Conservation (phyloP, 768 basidiomycete genomes). For the Kwoniella botswanensis region DNA sequence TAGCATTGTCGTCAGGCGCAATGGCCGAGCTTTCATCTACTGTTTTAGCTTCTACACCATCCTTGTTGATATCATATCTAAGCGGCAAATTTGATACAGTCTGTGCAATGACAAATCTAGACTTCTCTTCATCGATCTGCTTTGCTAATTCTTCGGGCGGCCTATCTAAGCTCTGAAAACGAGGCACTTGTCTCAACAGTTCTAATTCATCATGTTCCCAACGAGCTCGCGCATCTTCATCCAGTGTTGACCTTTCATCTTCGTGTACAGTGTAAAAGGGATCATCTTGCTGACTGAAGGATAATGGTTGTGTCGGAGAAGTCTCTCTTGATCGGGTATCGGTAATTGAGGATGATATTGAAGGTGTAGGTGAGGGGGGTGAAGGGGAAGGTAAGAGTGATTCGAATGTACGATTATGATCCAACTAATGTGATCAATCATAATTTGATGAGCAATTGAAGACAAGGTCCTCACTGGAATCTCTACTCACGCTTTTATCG, state of each 20-base stretch:
- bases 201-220: conserved; percentile 4
- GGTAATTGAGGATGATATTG: conserved; percentile 1
- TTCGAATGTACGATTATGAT: conserved; percentile 2
- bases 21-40: neutral
- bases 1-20: too few relatives aligned
- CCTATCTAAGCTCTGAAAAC: too few relatives aligned
- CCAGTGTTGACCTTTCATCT: neutral
- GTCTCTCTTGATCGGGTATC: conserved; percentile 9
- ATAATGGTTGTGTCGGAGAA: conserved; percentile 23
- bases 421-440: neutral
- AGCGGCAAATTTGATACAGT: too few relatives aligned
- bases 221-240: neutral
- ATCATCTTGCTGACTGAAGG: conserved; percentile 22
- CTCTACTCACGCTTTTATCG: conserved; percentile 4
- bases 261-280: conserved; percentile 6
- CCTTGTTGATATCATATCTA: too few relatives aligned
- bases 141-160: too few relatives aligned
- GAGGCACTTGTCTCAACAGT: neutral
- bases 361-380: conserved; percentile 3
- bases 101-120: too few relatives aligned
- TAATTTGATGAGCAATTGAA: neutral
- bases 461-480: too few relatives aligned
- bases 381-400: conserved; percentile 18
- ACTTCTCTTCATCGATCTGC: too few relatives aligned
- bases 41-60: neutral